Evolutionary conservation across 495 filamentous ascomycete species (phyloP).

Genomic region (Thermothielavioides terrestris): DNA sequence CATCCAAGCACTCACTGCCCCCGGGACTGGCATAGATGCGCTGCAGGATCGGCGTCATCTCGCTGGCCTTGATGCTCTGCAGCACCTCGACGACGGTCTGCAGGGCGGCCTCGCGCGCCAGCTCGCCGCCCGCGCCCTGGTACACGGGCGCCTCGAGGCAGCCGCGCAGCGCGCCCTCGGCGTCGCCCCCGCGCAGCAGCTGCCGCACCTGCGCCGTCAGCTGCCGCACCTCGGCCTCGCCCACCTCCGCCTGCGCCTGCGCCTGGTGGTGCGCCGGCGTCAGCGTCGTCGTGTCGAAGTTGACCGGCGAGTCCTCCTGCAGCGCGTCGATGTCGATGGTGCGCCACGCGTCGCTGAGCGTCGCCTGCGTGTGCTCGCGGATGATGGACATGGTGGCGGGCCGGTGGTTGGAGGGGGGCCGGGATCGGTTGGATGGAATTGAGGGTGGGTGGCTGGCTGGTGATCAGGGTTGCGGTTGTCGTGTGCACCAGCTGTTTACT

Average conservation of each 20-base stretch:
- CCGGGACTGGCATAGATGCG: conserved; percentile 62
- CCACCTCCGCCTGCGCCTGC: conserved; percentile 56
- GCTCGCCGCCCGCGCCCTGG: conserved; percentile 37
- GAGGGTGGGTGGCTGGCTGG: background rate
- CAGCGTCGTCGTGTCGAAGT: conserved; percentile 77
- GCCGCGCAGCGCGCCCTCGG: conserved; percentile 71
- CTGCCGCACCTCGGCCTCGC: conserved; percentile 61
- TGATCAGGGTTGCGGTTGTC: background rate
- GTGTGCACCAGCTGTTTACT: background rate
- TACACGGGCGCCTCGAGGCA: conserved; percentile 62
- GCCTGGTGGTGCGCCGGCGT: too few relatives aligned
- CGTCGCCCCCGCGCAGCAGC: conserved; percentile 73
- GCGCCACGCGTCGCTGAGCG: conserved; percentile 61
- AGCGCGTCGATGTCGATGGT: conserved; percentile 90
- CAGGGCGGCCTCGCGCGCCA: conserved; percentile 66
- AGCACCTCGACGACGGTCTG: conserved; percentile 78
- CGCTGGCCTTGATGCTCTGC: conserved; percentile 79
- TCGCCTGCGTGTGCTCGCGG: conserved; percentile 43
- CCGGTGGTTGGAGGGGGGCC: background rate
- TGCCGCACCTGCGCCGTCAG: conserved; percentile 73
- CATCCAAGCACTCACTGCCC: conserved; percentile 63
- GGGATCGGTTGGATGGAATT: background rate
- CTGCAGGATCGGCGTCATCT: conserved; percentile 78
- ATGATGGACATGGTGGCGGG: conserved; percentile 46
- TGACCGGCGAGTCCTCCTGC: conserved; percentile 75